Evolutionary conservation across 202 grass and related monocot genomes (phyloP).

Genomic region (Cymbopogon flexuosus): DNA sequence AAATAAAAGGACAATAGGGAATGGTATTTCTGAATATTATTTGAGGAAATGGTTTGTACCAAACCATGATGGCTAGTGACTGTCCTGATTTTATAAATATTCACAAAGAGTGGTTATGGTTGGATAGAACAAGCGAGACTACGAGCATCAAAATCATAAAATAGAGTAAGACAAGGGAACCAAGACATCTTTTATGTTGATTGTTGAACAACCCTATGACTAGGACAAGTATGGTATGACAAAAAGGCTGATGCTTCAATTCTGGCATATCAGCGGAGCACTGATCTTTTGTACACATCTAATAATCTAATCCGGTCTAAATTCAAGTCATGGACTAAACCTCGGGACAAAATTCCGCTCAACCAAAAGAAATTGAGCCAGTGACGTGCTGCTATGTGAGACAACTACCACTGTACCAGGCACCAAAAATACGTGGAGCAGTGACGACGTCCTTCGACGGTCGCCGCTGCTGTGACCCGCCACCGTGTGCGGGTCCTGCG

Average conservation of each 20-base stretch:
- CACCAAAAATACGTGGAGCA: neutral
- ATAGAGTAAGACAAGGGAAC: neutral
- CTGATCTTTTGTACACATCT: slow-evolving; percentile 22
- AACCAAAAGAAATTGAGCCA: slow-evolving; percentile 8
- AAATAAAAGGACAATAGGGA: neutral
- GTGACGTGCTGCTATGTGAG: neutral
- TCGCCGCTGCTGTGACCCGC: neutral
- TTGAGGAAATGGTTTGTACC: neutral
- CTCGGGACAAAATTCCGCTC: neutral
- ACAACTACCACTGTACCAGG: slow-evolving; percentile 5
- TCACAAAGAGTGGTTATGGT: neutral
- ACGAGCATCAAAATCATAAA: neutral
- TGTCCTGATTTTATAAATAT: neutral
- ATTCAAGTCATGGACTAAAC: neutral
- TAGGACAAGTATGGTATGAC: neutral
- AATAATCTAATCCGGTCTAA: neutral
- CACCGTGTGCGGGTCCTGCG: neutral
- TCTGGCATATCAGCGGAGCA: slow-evolving; percentile 1
- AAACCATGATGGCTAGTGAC: slow-evolving; percentile 10
- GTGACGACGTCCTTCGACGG: neutral
- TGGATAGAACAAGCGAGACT: neutral
- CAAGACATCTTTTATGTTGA: neutral
- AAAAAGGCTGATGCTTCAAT: slow-evolving; percentile 13
- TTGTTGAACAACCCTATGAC: slow-evolving; percentile 43
- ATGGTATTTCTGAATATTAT: neutral